These are phyloP conservation scores for Glaciozyma martinii DNA, from an alignment of 768 basidiomycete species.

Conservation along the genomic window DNA sequence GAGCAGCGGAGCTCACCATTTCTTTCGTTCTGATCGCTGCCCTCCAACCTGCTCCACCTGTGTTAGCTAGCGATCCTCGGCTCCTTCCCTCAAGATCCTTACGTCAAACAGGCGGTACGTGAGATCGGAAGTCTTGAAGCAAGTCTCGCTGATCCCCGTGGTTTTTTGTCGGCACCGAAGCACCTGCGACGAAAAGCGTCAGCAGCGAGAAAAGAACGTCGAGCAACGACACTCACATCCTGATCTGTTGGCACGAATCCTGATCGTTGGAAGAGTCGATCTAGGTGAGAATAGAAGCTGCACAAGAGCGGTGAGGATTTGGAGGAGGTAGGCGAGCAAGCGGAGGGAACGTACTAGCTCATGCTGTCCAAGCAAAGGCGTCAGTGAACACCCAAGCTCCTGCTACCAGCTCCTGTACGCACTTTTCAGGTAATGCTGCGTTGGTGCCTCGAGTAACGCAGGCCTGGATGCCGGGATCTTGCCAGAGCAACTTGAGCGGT, in stretches of 20 bases:
- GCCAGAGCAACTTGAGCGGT: slow-evolving; percentile 73
- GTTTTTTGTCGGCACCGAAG: slow-evolving; percentile 77
- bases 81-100: background rate
- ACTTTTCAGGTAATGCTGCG: slow-evolving; percentile 84
- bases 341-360: slow-evolving; percentile 4
- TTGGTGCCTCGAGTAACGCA: slow-evolving; percentile 76
- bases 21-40: slow-evolving; percentile 68
- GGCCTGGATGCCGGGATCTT: slow-evolving; percentile 58
- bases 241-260: slow-evolving; percentile 72
- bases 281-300: slow-evolving; percentile 74
- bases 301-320: background rate
- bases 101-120: slow-evolving; percentile 40
- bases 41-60: slow-evolving; percentile 69
- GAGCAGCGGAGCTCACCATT: slow-evolving; percentile 42
- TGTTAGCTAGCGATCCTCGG: slow-evolving; percentile 51
- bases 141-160: slow-evolving; percentile 83
- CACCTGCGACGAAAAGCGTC: no score
- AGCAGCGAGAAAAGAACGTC: no score
- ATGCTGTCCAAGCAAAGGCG: background rate
- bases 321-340: background rate
- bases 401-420: slow-evolving; percentile 47
- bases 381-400: background rate
- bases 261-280: slow-evolving; percentile 61
- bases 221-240: slow-evolving; percentile 49
- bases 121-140: slow-evolving; percentile 43